Percentiles rank a stretch among this genome's conserved stretches.
Evolutionary conservation across 75 land plant genomes (phyloP).

Genomic region (Isoetes taiwanensis): DNA sequence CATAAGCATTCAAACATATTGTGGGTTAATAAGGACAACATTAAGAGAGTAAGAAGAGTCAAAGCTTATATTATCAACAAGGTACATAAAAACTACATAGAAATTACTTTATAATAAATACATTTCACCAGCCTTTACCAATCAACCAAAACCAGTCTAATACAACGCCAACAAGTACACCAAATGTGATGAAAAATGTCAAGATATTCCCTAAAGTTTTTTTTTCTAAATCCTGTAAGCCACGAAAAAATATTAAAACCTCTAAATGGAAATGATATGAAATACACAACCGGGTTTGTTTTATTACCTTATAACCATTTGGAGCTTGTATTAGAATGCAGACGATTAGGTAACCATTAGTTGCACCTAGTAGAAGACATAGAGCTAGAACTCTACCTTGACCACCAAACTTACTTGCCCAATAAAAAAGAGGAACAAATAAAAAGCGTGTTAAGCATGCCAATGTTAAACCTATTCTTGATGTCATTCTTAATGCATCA

Average conservation of each 20-base stretch:
- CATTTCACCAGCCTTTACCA: constrained; percentile 68
- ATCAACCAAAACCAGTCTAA: constrained; percentile 96
- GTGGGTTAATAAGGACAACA: too few relatives aligned
- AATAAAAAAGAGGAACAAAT: constrained; percentile 80
- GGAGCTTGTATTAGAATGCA: constrained; percentile 69
- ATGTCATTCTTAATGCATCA: constrained; percentile 30
- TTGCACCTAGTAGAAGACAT: constrained; percentile 49
- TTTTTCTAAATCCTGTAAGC: constrained; percentile 85
- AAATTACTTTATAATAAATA: too few relatives aligned
- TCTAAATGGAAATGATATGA: too few relatives aligned
- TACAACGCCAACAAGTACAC: constrained; percentile 65
- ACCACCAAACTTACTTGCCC: constrained; percentile 73
- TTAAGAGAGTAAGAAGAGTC: too few relatives aligned
- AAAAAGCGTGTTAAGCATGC: constrained; percentile 40
- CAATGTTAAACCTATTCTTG: constrained; percentile 36
- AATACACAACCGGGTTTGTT: too few relatives aligned
- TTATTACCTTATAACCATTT: constrained; percentile 69
- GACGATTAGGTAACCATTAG: constrained; percentile 81
- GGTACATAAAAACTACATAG: too few relatives aligned
- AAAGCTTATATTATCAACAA: too few relatives aligned
- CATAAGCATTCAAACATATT: too few relatives aligned
- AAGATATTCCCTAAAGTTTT: constrained; percentile 85
- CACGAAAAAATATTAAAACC: too few relatives aligned
- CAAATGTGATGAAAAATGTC: constrained; percentile 49
- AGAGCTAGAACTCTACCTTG: constrained; percentile 92